These are phyloP conservation scores for Marchantia polymorpha DNA, from an alignment of 225 moss, liverwort and hornwort species.

Conservation along the genomic window DNA sequence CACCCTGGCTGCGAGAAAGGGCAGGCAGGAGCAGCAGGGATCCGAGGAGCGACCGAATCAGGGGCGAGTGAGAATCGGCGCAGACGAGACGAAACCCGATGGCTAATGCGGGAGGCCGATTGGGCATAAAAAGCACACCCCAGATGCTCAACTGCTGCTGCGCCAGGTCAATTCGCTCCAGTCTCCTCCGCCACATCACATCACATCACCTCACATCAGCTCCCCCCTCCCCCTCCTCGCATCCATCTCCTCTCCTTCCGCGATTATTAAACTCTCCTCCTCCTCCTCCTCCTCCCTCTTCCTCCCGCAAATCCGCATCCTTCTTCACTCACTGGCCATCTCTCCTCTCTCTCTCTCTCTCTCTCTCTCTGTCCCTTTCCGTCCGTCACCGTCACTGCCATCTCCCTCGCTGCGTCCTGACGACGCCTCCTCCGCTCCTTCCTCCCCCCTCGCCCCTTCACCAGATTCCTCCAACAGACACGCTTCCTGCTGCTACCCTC, in stretches of 20 bases:
- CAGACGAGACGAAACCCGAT: conserved; percentile 9
- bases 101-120: not conserved
- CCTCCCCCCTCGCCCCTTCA: no score
- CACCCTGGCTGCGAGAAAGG: not conserved
- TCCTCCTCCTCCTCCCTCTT: not conserved
- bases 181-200: not conserved
- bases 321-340: no score
- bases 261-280: no score
- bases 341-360: no score
- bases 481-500: no score
- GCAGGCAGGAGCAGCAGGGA: not conserved
- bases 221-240: not conserved
- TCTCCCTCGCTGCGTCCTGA: no score
- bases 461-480: no score
- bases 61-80: conserved; percentile 3
- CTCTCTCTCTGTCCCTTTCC: no score
- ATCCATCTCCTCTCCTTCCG: not conserved
- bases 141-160: not conserved
- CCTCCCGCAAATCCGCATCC: not conserved
- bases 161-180: not conserved
- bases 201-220: no score
- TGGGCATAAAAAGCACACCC: conserved; percentile 11
- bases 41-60: not conserved
- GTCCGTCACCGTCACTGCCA: no score
- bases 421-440: no score